These are phyloP conservation scores for Fonsecaea monophora DNA, from an alignment of 2,329 filamentous ascomycete genomes.

Conservation along the genomic window DNA sequence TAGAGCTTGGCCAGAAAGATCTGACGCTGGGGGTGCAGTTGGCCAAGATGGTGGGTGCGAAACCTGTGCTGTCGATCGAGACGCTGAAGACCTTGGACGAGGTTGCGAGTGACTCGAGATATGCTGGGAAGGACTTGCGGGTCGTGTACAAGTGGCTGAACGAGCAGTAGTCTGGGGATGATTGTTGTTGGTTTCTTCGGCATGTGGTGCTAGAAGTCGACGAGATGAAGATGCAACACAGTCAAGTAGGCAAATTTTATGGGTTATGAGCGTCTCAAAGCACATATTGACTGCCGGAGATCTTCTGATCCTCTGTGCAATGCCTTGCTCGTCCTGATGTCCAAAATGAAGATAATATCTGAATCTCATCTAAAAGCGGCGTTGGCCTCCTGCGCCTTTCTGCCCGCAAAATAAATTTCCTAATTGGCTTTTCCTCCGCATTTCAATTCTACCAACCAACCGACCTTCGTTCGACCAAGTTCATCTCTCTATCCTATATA, in stretches of 20 bases:
- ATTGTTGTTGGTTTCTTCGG: background rate
- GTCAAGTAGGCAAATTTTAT: background rate
- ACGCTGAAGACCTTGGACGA: conserved; percentile 16
- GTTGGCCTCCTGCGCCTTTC: background rate
- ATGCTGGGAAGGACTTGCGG: conserved; percentile 18
- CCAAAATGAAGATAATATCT: background rate
- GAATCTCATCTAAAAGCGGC: background rate
- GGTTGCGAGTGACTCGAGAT: conserved; percentile 13
- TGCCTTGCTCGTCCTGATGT: background rate
- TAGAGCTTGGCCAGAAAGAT: conserved; percentile 24
- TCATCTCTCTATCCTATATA: background rate
- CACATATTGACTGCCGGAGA: background rate
- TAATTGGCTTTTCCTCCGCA: background rate
- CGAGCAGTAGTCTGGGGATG: background rate
- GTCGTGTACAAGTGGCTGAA: conserved; percentile 25
- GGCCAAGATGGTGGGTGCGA: conserved; percentile 25
- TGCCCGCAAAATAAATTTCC: background rate
- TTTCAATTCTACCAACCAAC: background rate
- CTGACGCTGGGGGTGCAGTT: conserved; percentile 16
- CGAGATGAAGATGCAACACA: background rate
- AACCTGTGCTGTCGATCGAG: conserved; percentile 3
- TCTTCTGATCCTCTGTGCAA: background rate
- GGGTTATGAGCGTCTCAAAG: background rate
- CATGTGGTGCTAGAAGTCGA: background rate
- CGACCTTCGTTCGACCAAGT: background rate